Conservation (phyloP, 2,329 filamentous ascomycete genomes). For the Penicillium sumatraense region DNA sequence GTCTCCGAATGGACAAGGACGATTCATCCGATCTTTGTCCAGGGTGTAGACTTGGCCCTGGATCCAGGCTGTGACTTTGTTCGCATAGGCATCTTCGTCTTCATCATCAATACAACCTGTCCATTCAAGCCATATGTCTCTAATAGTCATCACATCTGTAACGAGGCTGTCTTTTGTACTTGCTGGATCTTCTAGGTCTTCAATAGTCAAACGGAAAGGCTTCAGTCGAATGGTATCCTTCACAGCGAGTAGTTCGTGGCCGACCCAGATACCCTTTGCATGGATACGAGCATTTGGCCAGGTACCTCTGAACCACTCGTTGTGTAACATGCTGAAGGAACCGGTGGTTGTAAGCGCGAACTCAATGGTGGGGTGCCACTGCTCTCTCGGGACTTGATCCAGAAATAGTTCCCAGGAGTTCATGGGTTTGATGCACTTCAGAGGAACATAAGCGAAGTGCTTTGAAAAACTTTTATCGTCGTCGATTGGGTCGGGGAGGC, state of each 20-base stretch:
- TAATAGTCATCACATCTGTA: slow-evolving; percentile 59
- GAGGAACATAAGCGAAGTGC: slow-evolving; percentile 59
- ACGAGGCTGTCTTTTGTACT: slow-evolving; percentile 29
- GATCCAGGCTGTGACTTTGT: slow-evolving; percentile 53
- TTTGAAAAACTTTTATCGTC: slow-evolving; percentile 57
- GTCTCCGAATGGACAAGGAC: slow-evolving; percentile 25
- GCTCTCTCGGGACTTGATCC: slow-evolving; percentile 39
- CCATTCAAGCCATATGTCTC: slow-evolving; percentile 57
- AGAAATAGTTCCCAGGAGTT: slow-evolving; percentile 58
- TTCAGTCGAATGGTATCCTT: slow-evolving; percentile 61
- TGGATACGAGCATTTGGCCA: slow-evolving; percentile 61
- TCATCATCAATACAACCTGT: slow-evolving; percentile 53
- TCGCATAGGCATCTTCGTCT: slow-evolving; percentile 51
- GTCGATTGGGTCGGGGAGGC: slow-evolving; percentile 56
- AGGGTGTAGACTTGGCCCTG: slow-evolving; percentile 55
- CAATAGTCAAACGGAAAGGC: slow-evolving; percentile 29
- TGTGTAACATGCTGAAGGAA: slow-evolving; percentile 58
- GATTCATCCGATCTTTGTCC: slow-evolving; percentile 28
- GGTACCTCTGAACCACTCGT: slow-evolving; percentile 55
- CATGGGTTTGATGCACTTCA: slow-evolving; percentile 61
- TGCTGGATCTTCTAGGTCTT: slow-evolving; percentile 6
- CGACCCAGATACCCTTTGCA: slow-evolving; percentile 60
- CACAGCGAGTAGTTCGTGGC: slow-evolving; percentile 58
- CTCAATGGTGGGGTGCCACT: slow-evolving; percentile 59
- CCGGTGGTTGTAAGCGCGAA: slow-evolving; percentile 59